A percentile compares a stretch with the other conserved stretches of the same genome.
Evolutionary conservation across 2,329 filamentous ascomycete species (phyloP).

Genomic region (Penicillium sp.): DNA sequence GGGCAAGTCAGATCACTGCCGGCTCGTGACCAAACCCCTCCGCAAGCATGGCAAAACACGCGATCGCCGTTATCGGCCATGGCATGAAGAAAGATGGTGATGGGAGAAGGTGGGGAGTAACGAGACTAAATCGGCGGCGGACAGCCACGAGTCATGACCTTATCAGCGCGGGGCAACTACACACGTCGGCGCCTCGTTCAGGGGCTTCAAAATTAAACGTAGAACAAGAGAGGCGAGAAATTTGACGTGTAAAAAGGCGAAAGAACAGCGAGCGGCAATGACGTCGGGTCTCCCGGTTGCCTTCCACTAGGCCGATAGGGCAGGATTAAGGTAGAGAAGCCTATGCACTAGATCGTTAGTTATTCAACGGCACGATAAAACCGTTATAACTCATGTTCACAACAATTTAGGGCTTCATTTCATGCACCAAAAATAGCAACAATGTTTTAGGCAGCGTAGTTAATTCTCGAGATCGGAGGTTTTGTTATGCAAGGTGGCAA

Average conservation of each 20-base stretch:
- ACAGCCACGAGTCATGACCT: constrained; percentile 23
- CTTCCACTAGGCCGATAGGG: background rate
- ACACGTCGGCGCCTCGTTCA: background rate
- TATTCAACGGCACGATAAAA: constrained; percentile 1
- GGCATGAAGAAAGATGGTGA: background rate
- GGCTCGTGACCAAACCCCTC: constrained; percentile 73
- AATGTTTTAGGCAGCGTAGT: constrained; percentile 15
- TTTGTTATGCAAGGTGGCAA: constrained; percentile 18
- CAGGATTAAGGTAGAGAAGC: background rate
- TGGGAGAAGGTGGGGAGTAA: constrained; percentile 1
- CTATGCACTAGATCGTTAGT: background rate
- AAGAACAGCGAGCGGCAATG: background rate
- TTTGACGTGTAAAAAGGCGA: background rate
- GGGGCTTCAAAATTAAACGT: background rate
- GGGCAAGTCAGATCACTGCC: constrained; percentile 69
- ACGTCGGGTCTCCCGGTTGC: background rate
- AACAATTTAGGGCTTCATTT: background rate
- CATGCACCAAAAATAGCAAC: constrained; percentile 13
- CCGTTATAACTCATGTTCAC: background rate
- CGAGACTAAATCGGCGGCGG: constrained; percentile 12
- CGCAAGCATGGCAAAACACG: constrained; percentile 80
- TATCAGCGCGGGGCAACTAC: constrained; percentile 18
- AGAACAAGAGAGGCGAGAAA: background rate
- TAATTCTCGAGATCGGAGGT: constrained; percentile 12
- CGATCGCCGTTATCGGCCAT: constrained; percentile 54